Base-by-base conservation (phyloP, 1,284 basidiomycete genomes). In the Trichosporon ovoides region DNA sequence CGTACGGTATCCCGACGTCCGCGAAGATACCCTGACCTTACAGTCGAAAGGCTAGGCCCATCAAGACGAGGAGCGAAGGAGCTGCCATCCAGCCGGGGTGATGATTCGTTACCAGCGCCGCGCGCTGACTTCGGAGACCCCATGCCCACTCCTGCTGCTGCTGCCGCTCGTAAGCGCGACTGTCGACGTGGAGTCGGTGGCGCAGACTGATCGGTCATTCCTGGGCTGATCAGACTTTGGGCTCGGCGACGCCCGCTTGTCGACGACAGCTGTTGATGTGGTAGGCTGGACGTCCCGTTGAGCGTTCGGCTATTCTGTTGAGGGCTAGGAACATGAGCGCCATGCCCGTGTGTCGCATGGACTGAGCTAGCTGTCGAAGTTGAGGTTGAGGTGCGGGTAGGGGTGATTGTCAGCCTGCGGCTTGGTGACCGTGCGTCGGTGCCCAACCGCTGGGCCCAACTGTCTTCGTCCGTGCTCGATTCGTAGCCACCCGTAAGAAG, bases 401-500 rank as follows among this genome's bases (percentile, higher is more conserved):
- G 18, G 16, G 34, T 18, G 9, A 24, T 35, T 28, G 35, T 37
- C 19, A 43, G 34, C 13, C 31, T 46, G 12, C 24, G 19, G 16
- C 40, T 35, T 22, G 34, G 16, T 19, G 40, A 22, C 10, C 34
- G 43, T 28, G 43, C 22, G 36, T 36, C 40, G 20, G n/a, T 40
- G 43, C 43, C 43, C 28, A n/a, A 9, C 12, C 16, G 22, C n/a
- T 28, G 43, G 43, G 43, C 22, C 12, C 22, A 22, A 28, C 28
- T 28, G 7, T 58, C 64, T n/a, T 70, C 70, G 14, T 64, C 68
- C 13, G 65, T 61, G 55, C 65, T 68, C 10, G 66, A 64, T 58
- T 74, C 71, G 58, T 69, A 75, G 1, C 73, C 73, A 18, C 73
- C 73, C 11, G 70, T 74, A 19, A 75, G 63, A 18, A 63, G 43